Evolutionary conservation across 2,329 filamentous ascomycete genomes (phyloP).

Genomic region (Alternaria burnsii): DNA sequence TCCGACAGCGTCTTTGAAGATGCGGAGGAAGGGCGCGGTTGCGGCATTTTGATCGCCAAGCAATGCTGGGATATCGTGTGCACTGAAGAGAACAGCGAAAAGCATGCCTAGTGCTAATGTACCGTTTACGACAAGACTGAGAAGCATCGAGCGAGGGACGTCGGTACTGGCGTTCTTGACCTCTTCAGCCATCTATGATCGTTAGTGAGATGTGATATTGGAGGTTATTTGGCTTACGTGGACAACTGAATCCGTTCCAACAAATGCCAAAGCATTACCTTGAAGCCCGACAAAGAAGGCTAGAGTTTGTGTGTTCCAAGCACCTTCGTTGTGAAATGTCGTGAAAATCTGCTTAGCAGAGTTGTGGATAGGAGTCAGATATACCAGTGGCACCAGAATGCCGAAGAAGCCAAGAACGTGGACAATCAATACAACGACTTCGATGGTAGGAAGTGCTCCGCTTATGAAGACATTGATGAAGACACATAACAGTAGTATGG

Average conservation of each 20-base stretch:
- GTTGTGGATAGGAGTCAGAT: constrained; percentile 50
- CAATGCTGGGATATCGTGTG: constrained; percentile 39
- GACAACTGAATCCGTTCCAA: constrained; percentile 50
- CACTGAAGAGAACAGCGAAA: constrained; percentile 54
- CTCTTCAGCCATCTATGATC: constrained; percentile 50
- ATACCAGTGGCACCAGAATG: constrained; percentile 55
- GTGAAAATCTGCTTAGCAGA: constrained; percentile 55
- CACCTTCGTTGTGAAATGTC: constrained; percentile 57
- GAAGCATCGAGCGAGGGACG: constrained; percentile 55
- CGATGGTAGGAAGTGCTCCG: constrained; percentile 57
- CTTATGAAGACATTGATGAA: constrained; percentile 59
- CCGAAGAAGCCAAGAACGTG: constrained; percentile 64
- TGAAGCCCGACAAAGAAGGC: constrained; percentile 57
- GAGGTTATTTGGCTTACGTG: constrained; percentile 38
- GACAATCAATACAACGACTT: constrained; percentile 59
- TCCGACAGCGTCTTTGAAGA: constrained; percentile 52
- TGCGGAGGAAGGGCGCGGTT: constrained; percentile 60
- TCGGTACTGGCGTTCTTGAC: constrained; percentile 48
- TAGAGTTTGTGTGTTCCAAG: constrained; percentile 56
- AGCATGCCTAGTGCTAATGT: constrained; percentile 53
- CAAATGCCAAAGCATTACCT: constrained; percentile 51
- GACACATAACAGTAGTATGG: constrained; percentile 52
- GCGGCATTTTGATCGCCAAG: constrained; percentile 25
- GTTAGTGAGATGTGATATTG: constrained; percentile 10
- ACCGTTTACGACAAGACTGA: constrained; percentile 54